phyloP scores from a whole-genome alignment of 305 asterid genomes.

The Solanum hybrid region DNA sequence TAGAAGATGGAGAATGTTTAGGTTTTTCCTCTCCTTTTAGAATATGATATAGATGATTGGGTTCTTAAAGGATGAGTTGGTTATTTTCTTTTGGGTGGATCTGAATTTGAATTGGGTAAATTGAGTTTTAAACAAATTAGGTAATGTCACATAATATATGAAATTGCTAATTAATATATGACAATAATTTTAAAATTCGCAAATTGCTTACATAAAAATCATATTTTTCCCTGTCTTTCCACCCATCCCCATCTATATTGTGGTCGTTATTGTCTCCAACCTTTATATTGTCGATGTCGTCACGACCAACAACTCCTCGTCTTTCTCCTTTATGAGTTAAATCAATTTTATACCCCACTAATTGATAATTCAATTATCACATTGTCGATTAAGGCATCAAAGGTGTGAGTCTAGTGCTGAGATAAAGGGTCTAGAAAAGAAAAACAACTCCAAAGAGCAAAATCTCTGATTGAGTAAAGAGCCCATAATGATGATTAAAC shows the following conservation, averaged over 20 bases:
- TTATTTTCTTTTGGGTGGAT: too few species aligned
- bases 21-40: too few species aligned
- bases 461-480: neutral
- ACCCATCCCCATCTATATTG: neutral
- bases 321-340: neutral
- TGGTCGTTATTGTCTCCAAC: neutral
- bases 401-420: neutral
- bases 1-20: too few species aligned
- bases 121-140: too few species aligned
- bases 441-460: neutral
- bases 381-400: neutral
- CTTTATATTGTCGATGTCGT: neutral
- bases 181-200: neutral
- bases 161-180: too few species aligned
- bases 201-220: too few species aligned
- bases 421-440: too few species aligned
- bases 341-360: neutral
- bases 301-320: neutral
- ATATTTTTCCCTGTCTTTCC: neutral
- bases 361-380: neutral
- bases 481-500: neutral
- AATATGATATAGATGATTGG: too few species aligned
- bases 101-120: too few species aligned
- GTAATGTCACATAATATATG: too few species aligned
- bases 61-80: too few species aligned